Evolutionary conservation across 2,329 filamentous ascomycete genomes (phyloP), one percentile per base, ranked within the genome.

Genomic region (Colletotrichum somersetense): DNA sequence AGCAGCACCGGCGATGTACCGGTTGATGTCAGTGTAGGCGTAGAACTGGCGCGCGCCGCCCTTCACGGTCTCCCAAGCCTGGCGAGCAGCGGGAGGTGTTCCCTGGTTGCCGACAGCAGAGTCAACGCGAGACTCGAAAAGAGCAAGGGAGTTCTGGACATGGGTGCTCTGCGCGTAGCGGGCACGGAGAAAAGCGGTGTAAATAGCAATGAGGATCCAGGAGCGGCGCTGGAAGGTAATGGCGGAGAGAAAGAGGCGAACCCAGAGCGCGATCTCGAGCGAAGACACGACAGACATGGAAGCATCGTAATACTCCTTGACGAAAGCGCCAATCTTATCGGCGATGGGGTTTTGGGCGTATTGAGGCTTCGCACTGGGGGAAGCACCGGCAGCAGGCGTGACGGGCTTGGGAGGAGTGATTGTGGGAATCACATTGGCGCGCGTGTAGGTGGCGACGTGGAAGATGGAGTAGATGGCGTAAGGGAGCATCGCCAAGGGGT

Each of bases 401-500:
- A 85, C 78, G 75, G 85, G 81, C 75, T 88, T 86, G 72, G 91
- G 88, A 20, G 95, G 93, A 78, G 92, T 88, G 78, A 99, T 80
- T 75, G 93, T 94, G 73, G 96, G 96, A 78, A 99, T 93, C 75
- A 99, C 85, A 86, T 97, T 97, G 81, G 93, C 93, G 82, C 96
- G 95, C 76, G 93, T 93, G 85, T 99, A 99, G 75, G 96, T 98
- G 74, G 95, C 94, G 77, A 98, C 95, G 85, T 99, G 96, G 91
- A 99, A 99, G 83, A 98, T 84, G 71, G 96, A 98, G 89, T 98
- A 99, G 83, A 99, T 94, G 77, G 91, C 92, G 86, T 97, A 99
- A 38, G 96, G 96, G 67, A 98, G 90, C 78, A 99, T 89, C 67
- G 96, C 96, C 77, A 98, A 88, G 48, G 94, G 91, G 78, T 97